These are phyloP conservation scores for Lactarius evosmus DNA, from an alignment of 768 basidiomycete species.

Conservation along the genomic window DNA sequence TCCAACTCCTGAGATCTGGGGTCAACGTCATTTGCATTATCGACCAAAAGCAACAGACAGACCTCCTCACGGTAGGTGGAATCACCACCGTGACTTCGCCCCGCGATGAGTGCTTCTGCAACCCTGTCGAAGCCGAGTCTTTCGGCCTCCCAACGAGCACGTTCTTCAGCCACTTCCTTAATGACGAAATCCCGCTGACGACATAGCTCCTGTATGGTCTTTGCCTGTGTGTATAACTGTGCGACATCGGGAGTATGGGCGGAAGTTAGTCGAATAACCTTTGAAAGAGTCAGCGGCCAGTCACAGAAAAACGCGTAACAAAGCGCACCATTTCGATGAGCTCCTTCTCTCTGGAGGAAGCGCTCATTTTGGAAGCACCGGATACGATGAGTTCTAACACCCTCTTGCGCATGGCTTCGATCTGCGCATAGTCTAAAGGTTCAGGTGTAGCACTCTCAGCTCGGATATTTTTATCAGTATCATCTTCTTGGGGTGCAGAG, in stretches of 20 bases:
- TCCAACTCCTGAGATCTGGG: constrained; percentile 49
- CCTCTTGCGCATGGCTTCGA: constrained; percentile 47
- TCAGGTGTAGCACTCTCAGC: constrained; percentile 35
- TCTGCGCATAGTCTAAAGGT: constrained; percentile 46
- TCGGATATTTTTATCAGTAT: constrained; percentile 24
- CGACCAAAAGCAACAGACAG: constrained; percentile 26
- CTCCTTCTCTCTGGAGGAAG: constrained; percentile 46
- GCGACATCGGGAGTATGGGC: constrained; percentile 39
- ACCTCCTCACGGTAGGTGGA: constrained; percentile 45
- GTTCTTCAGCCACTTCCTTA: constrained; percentile 52
- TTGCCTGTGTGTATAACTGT: constrained; percentile 57
- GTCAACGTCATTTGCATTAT: constrained; percentile 12
- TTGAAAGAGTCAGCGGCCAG: constrained; percentile 9
- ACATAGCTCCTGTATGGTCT: constrained; percentile 53
- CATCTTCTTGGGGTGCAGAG: constrained; percentile 32
- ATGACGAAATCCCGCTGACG: constrained; percentile 58
- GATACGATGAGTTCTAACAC: constrained; percentile 44
- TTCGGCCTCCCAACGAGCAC: constrained; percentile 59
- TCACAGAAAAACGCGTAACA: constrained; percentile 8
- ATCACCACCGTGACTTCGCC: constrained; percentile 42
- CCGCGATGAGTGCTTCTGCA: constrained; percentile 61
- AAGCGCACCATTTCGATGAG: constrained; percentile 52
- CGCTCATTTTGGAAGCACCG: constrained; percentile 30
- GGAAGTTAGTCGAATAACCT: constrained; percentile 51
- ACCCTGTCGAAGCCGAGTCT: constrained; percentile 61